These are phyloP conservation scores for Fagus sylvatica DNA, from an alignment of 306 rosid species.

Conservation along the genomic window DNA sequence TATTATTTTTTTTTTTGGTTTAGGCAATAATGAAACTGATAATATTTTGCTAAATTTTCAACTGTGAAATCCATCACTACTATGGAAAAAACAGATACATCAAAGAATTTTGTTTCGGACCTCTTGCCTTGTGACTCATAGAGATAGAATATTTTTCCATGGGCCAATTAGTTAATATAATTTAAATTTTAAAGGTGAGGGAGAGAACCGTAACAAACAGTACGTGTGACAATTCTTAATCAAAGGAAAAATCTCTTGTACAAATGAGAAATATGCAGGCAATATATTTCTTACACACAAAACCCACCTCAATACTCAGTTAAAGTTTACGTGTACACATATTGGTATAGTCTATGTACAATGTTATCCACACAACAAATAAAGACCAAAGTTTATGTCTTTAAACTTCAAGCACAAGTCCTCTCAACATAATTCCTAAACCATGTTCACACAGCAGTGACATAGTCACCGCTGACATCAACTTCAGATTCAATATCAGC, in stretches of 20 bases:
- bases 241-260: background rate
- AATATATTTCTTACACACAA: slow-evolving; percentile 22
- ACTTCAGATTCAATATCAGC: slow-evolving; percentile 52
- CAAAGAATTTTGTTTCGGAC: too few relatives aligned
- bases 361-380: slow-evolving; percentile 23
- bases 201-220: too few relatives aligned
- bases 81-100: too few relatives aligned
- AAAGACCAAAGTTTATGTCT: slow-evolving; percentile 5
- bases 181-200: too few relatives aligned
- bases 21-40: too few relatives aligned
- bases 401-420: slow-evolving; percentile 4
- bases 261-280: background rate
- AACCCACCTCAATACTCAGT: slow-evolving; percentile 24
- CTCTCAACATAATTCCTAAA: slow-evolving; percentile 3
- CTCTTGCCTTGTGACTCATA: too few relatives aligned
- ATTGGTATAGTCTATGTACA: slow-evolving; percentile 26
- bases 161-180: too few relatives aligned
- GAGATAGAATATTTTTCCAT: too few relatives aligned
- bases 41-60: too few relatives aligned
- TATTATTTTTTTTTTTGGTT: too few relatives aligned
- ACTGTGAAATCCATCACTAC: too few relatives aligned
- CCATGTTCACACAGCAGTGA: slow-evolving; percentile 23
- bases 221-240: too few relatives aligned
- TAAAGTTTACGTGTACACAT: slow-evolving; percentile 5
- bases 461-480: slow-evolving; percentile 46